A percentile compares a stretch with the other conserved stretches of the same genome.
Conservation (phyloP, 768 basidiomycete genomes). For the Termitomyces sp. region DNA sequence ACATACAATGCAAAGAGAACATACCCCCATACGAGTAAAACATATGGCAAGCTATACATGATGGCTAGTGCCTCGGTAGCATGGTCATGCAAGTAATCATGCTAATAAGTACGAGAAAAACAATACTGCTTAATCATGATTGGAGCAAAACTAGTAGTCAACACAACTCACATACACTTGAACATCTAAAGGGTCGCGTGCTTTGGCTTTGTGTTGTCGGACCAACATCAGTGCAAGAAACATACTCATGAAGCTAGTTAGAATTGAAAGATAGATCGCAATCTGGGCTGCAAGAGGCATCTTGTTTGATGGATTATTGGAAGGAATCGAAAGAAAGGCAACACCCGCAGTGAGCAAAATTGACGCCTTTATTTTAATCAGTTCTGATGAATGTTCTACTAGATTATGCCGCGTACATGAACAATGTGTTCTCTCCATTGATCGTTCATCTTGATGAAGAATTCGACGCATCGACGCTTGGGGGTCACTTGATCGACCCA, state of each 20-base stretch:
- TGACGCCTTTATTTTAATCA: no score
- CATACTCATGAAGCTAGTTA: no score
- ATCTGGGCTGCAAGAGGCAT: background rate
- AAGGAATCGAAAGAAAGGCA: slow-evolving; percentile 29
- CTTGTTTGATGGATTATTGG: slow-evolving; percentile 37
- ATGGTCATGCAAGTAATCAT: no score
- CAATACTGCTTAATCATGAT: no score
- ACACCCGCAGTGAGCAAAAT: no score
- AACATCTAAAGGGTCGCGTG: no score
- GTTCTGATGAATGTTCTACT: no score
- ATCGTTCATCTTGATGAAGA: slow-evolving; percentile 33
- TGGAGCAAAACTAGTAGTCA: no score
- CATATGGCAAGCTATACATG: slow-evolving; percentile 10
- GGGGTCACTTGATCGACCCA: slow-evolving; percentile 44
- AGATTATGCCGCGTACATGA: no score
- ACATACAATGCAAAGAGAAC: background rate
- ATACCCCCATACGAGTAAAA: slow-evolving; percentile 8
- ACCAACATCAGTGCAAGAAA: slow-evolving; percentile 40
- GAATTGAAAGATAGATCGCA: no score
- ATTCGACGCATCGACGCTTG: slow-evolving; percentile 34
- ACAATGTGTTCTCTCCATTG: slow-evolving; percentile 15
- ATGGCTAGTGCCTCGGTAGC: slow-evolving; percentile 4
- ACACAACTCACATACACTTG: no score
- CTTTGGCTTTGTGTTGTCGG: slow-evolving; percentile 35
- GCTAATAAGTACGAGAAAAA: no score